Evolutionary conservation across 805 yeast genomes (phyloP), one percentile per base, ranked within the genome.

Genomic region (Metschnikowia henanensis): DNA sequence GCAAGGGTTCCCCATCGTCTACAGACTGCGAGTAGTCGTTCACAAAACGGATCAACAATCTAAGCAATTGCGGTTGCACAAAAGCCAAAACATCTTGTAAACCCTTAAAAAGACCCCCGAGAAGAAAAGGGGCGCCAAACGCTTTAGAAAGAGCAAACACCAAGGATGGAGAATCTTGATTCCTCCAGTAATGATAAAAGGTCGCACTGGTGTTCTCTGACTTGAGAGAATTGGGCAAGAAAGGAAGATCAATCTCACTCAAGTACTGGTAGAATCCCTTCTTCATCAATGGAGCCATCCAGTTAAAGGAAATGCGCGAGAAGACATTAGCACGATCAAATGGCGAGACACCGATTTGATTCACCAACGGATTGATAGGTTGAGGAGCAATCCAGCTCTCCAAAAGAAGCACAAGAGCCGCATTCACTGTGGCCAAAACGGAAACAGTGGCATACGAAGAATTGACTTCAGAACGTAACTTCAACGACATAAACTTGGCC

Each of bases 251-350:
- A 2, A 68, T 64, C 53, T 77, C 75, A 63, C 49, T 62, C 55
- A 81, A 69, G 55, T 57, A 80, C 47, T 79, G 79, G 32, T 73
- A 68, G 56, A 84, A 85, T 13, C 98, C 98, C 41, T 79, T 79
- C 52, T 69, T 77, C 83, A 94, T 88, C 56, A 94, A 68, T 1
- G 77, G 81, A 17, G 89, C 81, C 95, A 94, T 88, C 98, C 99
- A 94, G 21, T 82, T 68, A 62, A 94, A 92, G 0, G 95, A 83
- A 39, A 92, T 69, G 40, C 78, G 72, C 2, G 95, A 84, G 50
- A 92, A 79, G 13, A 90, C 68, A 59, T 91, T 83, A 10, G 51
- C 58, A 3, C 46, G 35, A 43, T 36, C 58, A 34, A 41, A 54
- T 2, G 57, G 57, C 16, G 58, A 52, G n/a, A 25, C 23, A 7